Conservation (phyloP, 192 early-diverging fungal genomes). For the Blastocladiella britannica region DNA sequence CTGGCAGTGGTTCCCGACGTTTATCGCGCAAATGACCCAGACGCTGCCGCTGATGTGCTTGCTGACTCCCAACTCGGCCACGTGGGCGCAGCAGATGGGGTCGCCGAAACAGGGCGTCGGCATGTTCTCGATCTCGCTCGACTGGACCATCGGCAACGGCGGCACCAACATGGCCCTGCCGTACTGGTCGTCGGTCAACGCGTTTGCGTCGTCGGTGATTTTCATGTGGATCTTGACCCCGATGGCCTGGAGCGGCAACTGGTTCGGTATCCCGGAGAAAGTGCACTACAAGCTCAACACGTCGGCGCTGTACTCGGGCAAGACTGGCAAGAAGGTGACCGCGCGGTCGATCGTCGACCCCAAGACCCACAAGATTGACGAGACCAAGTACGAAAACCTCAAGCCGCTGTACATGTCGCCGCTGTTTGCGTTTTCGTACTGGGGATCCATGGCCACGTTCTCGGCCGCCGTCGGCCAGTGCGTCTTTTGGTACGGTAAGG, state of each 20-base stretch:
- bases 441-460: slow-evolving; percentile 28
- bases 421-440: slow-evolving; percentile 28
- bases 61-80: slow-evolving; percentile 7
- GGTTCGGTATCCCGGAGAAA: slow-evolving; percentile 19
- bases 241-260: slow-evolving; percentile 21
- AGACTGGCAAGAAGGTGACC: slow-evolving; percentile 8
- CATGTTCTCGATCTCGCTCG: slow-evolving; percentile 16
- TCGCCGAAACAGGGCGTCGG: slow-evolving; percentile 15
- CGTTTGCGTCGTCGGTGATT: slow-evolving; percentile 22
- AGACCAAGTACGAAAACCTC: slow-evolving; percentile 17
- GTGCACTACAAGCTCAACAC: slow-evolving; percentile 20
- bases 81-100: slow-evolving; percentile 7
- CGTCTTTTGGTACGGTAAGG: slow-evolving; percentile 32
- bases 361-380: slow-evolving; percentile 15
- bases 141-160: slow-evolving; percentile 29
- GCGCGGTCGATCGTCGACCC: slow-evolving; percentile 11
- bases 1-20: slow-evolving; percentile 26
- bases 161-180: slow-evolving; percentile 12
- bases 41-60: slow-evolving; percentile 15
- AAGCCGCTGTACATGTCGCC: slow-evolving; percentile 24
- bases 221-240: slow-evolving; percentile 31
- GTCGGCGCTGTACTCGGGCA: slow-evolving; percentile 10
- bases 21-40: slow-evolving; percentile 1
- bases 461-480: slow-evolving; percentile 33
- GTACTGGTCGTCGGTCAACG: slow-evolving; percentile 37